Base-by-base conservation (phyloP, 441 rosid species). In the Geranium incanum region DNA sequence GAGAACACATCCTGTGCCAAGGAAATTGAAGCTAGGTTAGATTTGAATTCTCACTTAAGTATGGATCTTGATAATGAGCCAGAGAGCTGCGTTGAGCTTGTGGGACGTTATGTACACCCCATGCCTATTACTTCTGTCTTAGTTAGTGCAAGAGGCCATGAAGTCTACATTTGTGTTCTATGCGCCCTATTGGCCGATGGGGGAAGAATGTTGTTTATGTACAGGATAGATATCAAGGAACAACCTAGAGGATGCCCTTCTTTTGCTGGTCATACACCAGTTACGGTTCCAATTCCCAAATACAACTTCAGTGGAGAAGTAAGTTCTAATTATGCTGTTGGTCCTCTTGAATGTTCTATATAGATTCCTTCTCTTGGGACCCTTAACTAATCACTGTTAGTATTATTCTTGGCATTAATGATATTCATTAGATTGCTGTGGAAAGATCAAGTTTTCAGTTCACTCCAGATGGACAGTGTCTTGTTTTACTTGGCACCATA, bases 91-190 rank as follows among this genome's bases (percentile, higher is more conserved):
- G 69, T 75, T 80, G 84, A 85, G 60, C 81, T 86, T 76, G 77
- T 87, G 59, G 99, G 99, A 74, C 81, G 96, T 83, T 95, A 95
- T 84, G 76, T 83, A 68, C 96, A 86, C 70, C 95, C 88, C 37
- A 60, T 77, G 80, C 96, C 91, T 38, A 72, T 90, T 80, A 76
- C 81, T 70, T 81, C 89, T 36, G 77, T 95, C 69, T 73, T 81
- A 77, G 78, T 90, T 75, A 80, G 84, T 71, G 67, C 80, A 75
- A 74, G 72, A 28, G 92, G 82, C 63, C 78, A 79, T 84, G 89
- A 84, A 79, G 79, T 89, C 70, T 83, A 81, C 70, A 71, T 95
- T 63, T 90, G 88, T 72, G 86, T 77, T 76, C 72, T 84, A 71
- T 88, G 96, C 83, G 90, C 88, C 73, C 81, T 74, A 72, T 73